Evolutionary conservation across 1,284 basidiomycete genomes (phyloP), one percentile per base, ranked within the genome.

Genomic region (Pseudozyma sp.): DNA sequence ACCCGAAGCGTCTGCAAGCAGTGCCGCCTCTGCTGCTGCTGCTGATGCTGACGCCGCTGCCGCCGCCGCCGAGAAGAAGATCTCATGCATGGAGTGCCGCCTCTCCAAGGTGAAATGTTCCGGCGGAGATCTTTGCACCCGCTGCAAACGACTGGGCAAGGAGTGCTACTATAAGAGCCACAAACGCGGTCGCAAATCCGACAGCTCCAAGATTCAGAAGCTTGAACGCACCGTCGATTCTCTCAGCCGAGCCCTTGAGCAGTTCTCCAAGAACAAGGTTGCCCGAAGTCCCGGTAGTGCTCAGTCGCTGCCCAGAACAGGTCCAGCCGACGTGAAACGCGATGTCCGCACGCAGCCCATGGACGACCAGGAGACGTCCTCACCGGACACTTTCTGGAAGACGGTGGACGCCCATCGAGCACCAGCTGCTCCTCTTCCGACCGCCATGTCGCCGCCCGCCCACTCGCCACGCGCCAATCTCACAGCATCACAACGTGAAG

Each of bases 111-210:
- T 76, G 42, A 76, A 76, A 50, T 76, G 74, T 40, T 65, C 69
- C 37, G 69, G 70, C 29, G 70, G 67, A 17, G 54, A 65, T n/a
- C 54, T 64, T 5, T 76, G 74, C 57, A 49, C 51, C 4, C 65
- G 74, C 4, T 76, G 74, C 63, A 64, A 69, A 49, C 65, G 74
- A 37, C 58, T 73, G 0, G 61, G 58, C 33, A 68, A 68, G 34
- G 55, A 61, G 39, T 76, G 74, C 61, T 66, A 56, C 54, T 76
- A 68, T 59, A 63, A 69, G 49, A 62, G 56, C 40, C 74, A 76
- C 70, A 76, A 76, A 49, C 57, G 74, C 13, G 74, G 74, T n/a
- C 51, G 74, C 39, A 76, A 76, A 37, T 72, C 74, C 9, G 74
- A 76, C 45, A 76, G 61, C 52, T 69, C 65, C 63, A 76, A 76